These are phyloP conservation scores for Neurospora sp. DNA, from an alignment of 495 filamentous ascomycete species.

Conservation along the genomic window DNA sequence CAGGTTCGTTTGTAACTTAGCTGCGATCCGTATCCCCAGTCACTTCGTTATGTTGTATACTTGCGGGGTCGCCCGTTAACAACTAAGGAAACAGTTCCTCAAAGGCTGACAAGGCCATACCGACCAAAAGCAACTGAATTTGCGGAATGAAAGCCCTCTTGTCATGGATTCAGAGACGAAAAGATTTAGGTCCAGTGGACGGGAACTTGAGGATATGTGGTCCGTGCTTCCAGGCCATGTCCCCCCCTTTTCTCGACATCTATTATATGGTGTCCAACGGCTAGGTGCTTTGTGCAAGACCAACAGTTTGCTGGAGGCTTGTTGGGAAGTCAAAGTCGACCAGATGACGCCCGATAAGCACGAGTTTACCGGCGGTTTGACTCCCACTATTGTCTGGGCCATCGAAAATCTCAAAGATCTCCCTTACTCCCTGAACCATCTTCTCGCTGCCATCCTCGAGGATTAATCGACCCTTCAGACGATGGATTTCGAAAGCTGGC, in stretches of 20 bases:
- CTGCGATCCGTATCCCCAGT: background rate
- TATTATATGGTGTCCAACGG: background rate
- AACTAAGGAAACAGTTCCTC: background rate
- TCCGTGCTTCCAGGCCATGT: background rate
- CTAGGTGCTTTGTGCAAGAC: background rate
- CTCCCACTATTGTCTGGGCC: conserved; percentile 19
- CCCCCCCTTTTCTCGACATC: background rate
- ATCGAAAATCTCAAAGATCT: conserved; percentile 86
- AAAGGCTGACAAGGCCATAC: background rate
- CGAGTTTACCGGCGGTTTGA: conserved; percentile 54
- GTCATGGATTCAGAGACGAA: background rate
- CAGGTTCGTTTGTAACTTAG: background rate
- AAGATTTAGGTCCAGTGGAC: background rate
- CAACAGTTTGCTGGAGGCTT: conserved; percentile 23
- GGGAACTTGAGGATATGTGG: background rate
- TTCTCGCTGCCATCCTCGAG: conserved; percentile 51
- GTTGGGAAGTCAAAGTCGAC: conserved; percentile 33
- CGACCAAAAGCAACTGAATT: background rate
- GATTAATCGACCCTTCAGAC: conserved; percentile 68
- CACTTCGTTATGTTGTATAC: background rate
- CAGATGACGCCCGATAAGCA: conserved; percentile 68
- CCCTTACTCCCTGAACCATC: conserved; percentile 84
- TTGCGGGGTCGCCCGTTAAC: background rate
- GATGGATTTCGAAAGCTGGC: conserved; percentile 61
- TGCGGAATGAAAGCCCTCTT: background rate